A percentile compares a stretch with the other conserved stretches of the same genome.
phyloP scores from a whole-genome alignment of 2,329 filamentous ascomycete species.

The Sporothrix dimorphospora region DNA sequence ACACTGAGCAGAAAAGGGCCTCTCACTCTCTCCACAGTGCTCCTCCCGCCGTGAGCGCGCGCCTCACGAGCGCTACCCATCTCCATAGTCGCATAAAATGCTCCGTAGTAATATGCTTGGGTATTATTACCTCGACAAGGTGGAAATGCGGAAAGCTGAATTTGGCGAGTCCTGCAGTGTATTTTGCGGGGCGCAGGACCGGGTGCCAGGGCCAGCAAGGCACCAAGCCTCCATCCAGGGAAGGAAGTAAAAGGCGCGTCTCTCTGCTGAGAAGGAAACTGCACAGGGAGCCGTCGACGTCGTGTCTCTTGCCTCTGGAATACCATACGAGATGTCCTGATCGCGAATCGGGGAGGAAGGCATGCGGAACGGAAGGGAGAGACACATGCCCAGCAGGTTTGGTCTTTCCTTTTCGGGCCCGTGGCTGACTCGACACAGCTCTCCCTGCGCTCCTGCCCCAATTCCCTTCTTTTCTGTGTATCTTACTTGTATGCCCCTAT shows the following conservation, averaged over 20 bases:
- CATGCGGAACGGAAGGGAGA: constrained; percentile 10
- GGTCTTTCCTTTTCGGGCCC: neutral
- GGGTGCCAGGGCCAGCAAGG: neutral
- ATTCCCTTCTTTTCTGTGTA: neutral
- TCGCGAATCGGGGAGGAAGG: constrained; percentile 14
- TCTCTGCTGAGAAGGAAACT: neutral
- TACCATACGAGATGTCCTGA: neutral
- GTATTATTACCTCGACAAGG: neutral
- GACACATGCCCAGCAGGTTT: neutral
- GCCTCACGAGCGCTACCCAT: neutral
- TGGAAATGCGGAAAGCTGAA: neutral
- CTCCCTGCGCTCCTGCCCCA: constrained; percentile 20
- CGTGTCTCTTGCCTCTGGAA: constrained; percentile 1
- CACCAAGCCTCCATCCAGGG: neutral
- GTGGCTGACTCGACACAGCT: neutral
- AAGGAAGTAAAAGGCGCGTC: constrained; percentile 19
- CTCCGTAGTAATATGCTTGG: neutral
- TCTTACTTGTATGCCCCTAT: neutral
- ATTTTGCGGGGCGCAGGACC: constrained; percentile 10
- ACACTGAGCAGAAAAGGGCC: constrained; percentile 1
- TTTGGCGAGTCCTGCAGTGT: constrained; percentile 14
- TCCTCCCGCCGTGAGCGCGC: neutral
- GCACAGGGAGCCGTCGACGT: neutral
- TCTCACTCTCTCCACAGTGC: neutral
- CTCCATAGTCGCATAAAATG: neutral